These are phyloP conservation scores for Ascobolus immersus DNA, from an alignment of 495 filamentous ascomycete genomes.

Conservation along the genomic window DNA sequence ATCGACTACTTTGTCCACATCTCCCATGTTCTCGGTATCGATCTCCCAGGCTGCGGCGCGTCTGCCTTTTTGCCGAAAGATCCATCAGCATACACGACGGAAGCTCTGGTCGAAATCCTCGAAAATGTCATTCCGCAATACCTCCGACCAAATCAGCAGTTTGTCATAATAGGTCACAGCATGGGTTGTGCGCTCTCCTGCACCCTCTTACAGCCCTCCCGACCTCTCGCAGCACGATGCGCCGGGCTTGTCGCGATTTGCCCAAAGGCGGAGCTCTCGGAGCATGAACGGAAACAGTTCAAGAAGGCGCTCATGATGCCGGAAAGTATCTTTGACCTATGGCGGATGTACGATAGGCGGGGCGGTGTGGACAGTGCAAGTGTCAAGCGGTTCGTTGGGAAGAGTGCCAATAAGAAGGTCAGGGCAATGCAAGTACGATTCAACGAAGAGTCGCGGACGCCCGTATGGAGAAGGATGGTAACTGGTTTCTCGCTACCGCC, in stretches of 20 bases:
- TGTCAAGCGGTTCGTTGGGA: conserved; percentile 55
- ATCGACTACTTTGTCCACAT: conserved; percentile 57
- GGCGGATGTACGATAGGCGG: conserved; percentile 54
- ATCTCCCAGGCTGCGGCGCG: conserved; percentile 67
- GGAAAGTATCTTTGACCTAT: conserved; percentile 44
- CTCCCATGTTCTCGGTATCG: conserved; percentile 70
- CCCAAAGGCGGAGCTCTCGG: conserved; percentile 37
- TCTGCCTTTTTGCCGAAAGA: conserved; percentile 41
- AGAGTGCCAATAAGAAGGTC: conserved; percentile 42
- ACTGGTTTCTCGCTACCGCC: conserved; percentile 38
- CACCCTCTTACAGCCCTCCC: conserved; percentile 36
- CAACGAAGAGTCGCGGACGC: conserved; percentile 57
- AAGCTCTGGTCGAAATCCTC: conserved; percentile 49
- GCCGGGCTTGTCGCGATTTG: conserved; percentile 59
- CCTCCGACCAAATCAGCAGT: conserved; percentile 36
- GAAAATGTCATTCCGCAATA: conserved; percentile 45
- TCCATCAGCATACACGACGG: conserved; percentile 59
- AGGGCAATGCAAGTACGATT: conserved; percentile 56
- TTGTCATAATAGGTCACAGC: conserved; percentile 67
- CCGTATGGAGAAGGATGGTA: conserved; percentile 66
- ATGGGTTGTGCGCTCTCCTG: conserved; percentile 63
- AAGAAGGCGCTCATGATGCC: conserved; percentile 39
- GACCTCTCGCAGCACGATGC: conserved; percentile 32
- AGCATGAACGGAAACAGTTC: conserved; percentile 26
- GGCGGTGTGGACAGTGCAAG: conserved; percentile 56